Percentiles rank a stretch among this genome's conserved stretches.
Evolutionary conservation across 495 filamentous ascomycete species (phyloP).

Genomic region (Filosporella fistucella): DNA sequence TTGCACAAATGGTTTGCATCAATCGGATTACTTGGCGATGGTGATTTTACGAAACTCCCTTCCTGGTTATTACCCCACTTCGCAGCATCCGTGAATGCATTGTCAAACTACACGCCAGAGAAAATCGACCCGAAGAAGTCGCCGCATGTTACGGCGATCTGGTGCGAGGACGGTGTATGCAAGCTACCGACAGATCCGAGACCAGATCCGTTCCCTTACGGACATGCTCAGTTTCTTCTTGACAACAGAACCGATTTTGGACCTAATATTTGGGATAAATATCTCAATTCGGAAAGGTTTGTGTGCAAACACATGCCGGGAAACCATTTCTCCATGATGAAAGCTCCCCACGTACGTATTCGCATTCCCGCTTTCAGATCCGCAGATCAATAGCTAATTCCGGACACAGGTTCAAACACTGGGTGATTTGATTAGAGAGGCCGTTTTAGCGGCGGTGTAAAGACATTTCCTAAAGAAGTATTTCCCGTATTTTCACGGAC

Average conservation of each 20-base stretch:
- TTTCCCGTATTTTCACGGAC: too few relatives aligned
- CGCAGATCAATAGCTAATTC: too few relatives aligned
- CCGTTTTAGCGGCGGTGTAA: too few relatives aligned
- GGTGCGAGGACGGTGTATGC: conserved; percentile 71
- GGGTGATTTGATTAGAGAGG: too few relatives aligned
- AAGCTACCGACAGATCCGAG: conserved; percentile 31
- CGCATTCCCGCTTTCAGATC: too few relatives aligned
- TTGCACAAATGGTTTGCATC: conserved; percentile 4
- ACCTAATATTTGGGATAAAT: conserved; percentile 69
- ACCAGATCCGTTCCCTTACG: conserved; percentile 48
- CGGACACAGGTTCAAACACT: too few relatives aligned
- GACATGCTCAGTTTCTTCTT: conserved; percentile 4
- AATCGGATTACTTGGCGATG: conserved; percentile 66
- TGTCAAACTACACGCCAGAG: conserved; percentile 55
- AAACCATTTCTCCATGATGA: conserved; percentile 73
- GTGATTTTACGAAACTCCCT: conserved; percentile 55
- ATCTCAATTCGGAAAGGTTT: too few relatives aligned
- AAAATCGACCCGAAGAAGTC: conserved; percentile 36
- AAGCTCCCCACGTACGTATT: too few relatives aligned
- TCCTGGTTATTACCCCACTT: conserved; percentile 85
- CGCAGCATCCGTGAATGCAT: conserved; percentile 66
- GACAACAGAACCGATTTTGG: conserved; percentile 76
- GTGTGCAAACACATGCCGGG: too few relatives aligned
- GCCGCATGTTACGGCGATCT: conserved; percentile 56
- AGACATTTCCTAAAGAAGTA: too few relatives aligned